Conservation (phyloP, 2,329 filamentous ascomycete species). For the Diaporthe ilicicola region DNA sequence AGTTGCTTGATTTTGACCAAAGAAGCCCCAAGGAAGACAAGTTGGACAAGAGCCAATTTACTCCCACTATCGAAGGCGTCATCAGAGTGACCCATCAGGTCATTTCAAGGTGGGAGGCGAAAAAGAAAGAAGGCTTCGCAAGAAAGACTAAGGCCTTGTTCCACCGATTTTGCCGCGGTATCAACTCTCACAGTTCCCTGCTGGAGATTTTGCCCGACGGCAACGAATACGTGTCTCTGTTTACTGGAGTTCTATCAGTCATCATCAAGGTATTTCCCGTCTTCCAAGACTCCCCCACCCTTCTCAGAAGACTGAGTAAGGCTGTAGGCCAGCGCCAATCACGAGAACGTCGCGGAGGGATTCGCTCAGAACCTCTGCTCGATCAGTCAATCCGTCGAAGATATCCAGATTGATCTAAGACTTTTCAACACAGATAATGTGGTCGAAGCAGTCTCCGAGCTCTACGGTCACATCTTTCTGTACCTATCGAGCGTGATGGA, state of each 20-base stretch:
- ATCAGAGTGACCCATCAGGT: constrained; percentile 28
- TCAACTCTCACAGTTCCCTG: constrained; percentile 38
- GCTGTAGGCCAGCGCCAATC: constrained; percentile 41
- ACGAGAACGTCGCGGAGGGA: constrained; percentile 35
- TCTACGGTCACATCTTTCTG: constrained; percentile 40
- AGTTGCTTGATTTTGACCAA: constrained; percentile 31
- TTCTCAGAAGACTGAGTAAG: no score
- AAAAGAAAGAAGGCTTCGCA: constrained; percentile 16
- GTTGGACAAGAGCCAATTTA: constrained; percentile 15
- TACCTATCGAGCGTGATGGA: constrained; percentile 37
- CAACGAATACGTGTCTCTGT: constrained; percentile 42
- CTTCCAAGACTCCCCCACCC: background rate
- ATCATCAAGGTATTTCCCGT: constrained; percentile 37
- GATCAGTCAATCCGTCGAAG: constrained; percentile 36
- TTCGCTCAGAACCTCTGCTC: constrained; percentile 34
- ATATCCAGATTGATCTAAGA: constrained; percentile 24
- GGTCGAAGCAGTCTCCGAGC: constrained; percentile 29
- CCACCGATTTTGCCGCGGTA: constrained; percentile 38
- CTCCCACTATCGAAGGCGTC: constrained; percentile 31
- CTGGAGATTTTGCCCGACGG: constrained; percentile 41
- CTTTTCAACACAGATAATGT: constrained; percentile 34
- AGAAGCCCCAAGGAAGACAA: constrained; percentile 29
- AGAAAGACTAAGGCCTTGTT: constrained; percentile 35
- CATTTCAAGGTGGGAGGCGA: constrained; percentile 18
- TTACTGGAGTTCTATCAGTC: constrained; percentile 40